phyloP scores from a whole-genome alignment of 148 eudicot genomes.

The Hydrangea macrophylla region DNA sequence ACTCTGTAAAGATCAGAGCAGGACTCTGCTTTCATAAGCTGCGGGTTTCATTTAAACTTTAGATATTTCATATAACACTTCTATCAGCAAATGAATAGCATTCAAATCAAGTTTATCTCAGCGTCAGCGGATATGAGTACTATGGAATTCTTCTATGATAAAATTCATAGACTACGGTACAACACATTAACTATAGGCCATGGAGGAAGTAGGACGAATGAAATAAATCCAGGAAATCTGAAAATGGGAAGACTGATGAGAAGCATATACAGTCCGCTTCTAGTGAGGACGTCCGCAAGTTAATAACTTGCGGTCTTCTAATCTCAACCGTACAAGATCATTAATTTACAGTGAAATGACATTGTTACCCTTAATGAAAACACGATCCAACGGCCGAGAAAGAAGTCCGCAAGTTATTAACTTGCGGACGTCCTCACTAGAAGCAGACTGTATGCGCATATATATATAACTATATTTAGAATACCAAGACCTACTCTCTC shows the following conservation, averaged over 20 bases:
- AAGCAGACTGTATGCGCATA: too few relatives aligned
- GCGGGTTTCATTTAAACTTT: slow-evolving; percentile 14
- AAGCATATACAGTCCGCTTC: neutral
- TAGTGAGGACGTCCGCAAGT: too few relatives aligned
- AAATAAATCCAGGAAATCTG: neutral
- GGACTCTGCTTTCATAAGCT: slow-evolving; percentile 77
- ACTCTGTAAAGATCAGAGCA: slow-evolving; percentile 77
- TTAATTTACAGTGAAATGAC: too few relatives aligned
- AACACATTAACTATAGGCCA: neutral
- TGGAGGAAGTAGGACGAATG: neutral
- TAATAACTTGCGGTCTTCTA: too few relatives aligned
- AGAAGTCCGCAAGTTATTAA: too few relatives aligned
- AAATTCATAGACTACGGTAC: neutral
- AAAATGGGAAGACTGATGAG: neutral
- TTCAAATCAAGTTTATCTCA: slow-evolving; percentile 6
- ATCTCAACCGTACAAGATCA: too few relatives aligned
- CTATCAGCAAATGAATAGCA: neutral
- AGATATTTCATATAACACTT: neutral
- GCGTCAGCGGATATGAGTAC: neutral
- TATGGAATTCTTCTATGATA: neutral
- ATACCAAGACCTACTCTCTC: too few relatives aligned
- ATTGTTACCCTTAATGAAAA: too few relatives aligned
- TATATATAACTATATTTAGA: too few relatives aligned
- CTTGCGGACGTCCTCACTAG: too few relatives aligned
- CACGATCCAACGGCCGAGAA: too few relatives aligned